Conservation (phyloP, 2,329 filamentous ascomycete genomes). For the Botrytis fragariae region DNA sequence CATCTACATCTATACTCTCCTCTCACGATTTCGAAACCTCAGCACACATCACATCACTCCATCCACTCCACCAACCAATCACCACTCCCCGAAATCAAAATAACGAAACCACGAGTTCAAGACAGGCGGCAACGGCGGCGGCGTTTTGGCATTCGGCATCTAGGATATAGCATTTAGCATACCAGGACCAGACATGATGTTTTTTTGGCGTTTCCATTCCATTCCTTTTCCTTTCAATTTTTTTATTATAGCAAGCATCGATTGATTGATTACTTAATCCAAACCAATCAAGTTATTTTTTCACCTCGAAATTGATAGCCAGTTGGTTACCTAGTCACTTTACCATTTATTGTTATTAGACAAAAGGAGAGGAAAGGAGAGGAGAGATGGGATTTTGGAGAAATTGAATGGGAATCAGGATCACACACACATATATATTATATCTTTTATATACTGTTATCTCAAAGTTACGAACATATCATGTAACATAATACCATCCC, state of each 20-base stretch:
- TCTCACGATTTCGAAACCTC: background rate
- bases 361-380: too few species aligned
- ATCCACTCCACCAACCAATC: too few species aligned
- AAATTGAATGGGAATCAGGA: background rate
- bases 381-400: too few species aligned
- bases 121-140: background rate
- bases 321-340: too few species aligned
- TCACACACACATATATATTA: background rate
- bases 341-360: too few species aligned
- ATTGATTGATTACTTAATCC: background rate
- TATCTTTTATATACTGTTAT: too few species aligned
- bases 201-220: background rate
- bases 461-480: background rate
- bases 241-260: background rate
- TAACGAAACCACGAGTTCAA: slow-evolving; percentile 10
- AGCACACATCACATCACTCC: too few species aligned
- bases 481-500: background rate
- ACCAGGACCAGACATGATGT: background rate
- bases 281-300: background rate
- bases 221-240: background rate
- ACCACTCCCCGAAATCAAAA: background rate
- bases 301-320: too few species aligned
- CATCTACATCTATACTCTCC: background rate
- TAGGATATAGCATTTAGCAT: background rate
- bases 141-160: background rate